A percentile compares a stretch with the other conserved stretches of the same genome.
Conservation (phyloP, 2,329 filamentous ascomycete species). For the Colletotrichum sp. region DNA sequence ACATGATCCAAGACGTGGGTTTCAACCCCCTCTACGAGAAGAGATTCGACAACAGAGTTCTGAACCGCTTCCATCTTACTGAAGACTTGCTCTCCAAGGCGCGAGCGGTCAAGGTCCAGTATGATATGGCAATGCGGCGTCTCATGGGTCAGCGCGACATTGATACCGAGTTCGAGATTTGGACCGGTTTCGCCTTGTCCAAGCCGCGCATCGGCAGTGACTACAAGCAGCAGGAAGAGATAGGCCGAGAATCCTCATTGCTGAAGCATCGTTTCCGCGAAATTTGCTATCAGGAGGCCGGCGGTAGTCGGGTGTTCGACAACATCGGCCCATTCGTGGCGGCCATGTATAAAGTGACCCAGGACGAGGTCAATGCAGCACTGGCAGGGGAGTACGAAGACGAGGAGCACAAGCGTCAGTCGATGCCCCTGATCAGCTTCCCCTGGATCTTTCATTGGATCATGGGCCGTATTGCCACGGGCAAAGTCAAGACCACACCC, state of each 20-base stretch:
- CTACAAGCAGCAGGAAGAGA: constrained; percentile 87
- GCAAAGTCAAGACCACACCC: constrained; percentile 4
- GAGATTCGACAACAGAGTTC: constrained; percentile 78
- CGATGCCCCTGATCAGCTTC: constrained; percentile 87
- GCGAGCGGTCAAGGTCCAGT: constrained; percentile 72
- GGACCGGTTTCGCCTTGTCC: constrained; percentile 82
- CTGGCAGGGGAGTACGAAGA: constrained; percentile 47
- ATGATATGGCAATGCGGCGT: constrained; percentile 78
- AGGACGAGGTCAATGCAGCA: constrained; percentile 69
- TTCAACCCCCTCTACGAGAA: constrained; percentile 77
- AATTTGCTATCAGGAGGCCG: constrained; percentile 69
- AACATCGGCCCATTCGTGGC: constrained; percentile 77
- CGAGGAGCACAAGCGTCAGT: constrained; percentile 36
- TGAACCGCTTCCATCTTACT: constrained; percentile 62
- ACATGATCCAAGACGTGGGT: constrained; percentile 70
- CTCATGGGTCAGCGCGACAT: constrained; percentile 88
- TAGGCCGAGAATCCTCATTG: constrained; percentile 69
- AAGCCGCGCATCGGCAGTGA: constrained; percentile 75
- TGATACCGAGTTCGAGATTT: constrained; percentile 88
- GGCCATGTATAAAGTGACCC: constrained; percentile 87
- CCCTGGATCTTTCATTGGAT: constrained; percentile 87
- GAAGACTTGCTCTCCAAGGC: constrained; percentile 64
- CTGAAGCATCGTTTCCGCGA: constrained; percentile 74
- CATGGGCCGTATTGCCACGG: constrained; percentile 70
- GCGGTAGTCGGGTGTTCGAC: constrained; percentile 59